A percentile compares a stretch with the other conserved stretches of the same genome.
These are phyloP conservation scores for Colletotrichum coccodes DNA, from an alignment of 2,329 filamentous ascomycete species.

Conservation along the genomic window DNA sequence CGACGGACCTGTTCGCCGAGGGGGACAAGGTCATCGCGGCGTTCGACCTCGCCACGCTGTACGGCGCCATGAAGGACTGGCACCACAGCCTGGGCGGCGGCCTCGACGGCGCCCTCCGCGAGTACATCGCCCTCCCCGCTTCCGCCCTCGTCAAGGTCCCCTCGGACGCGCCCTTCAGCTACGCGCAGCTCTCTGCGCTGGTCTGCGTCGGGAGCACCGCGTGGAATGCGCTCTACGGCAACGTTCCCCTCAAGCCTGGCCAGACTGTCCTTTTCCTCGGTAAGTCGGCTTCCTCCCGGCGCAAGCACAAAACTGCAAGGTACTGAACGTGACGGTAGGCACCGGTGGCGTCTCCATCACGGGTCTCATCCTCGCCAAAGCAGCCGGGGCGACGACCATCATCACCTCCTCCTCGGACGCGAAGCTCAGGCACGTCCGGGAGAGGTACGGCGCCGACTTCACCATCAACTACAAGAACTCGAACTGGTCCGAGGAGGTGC, in stretches of 20 bases:
- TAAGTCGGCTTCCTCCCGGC: not conserved
- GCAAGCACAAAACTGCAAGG: not conserved
- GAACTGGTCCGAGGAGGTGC: slow-evolving; percentile 56
- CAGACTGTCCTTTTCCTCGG: slow-evolving; percentile 50
- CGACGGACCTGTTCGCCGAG: slow-evolving; percentile 36
- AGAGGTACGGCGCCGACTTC: slow-evolving; percentile 52
- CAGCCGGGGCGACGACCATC: slow-evolving; percentile 54
- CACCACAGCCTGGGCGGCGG: slow-evolving; percentile 40
- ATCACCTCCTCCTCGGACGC: slow-evolving; percentile 61
- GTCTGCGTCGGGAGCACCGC: slow-evolving; percentile 57
- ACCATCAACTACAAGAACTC: slow-evolving; percentile 61
- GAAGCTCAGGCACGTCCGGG: slow-evolving; percentile 52
- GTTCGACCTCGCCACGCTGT: slow-evolving; percentile 38
- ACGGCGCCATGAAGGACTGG: slow-evolving; percentile 38
- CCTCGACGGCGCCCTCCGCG: slow-evolving; percentile 50
- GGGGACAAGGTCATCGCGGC: slow-evolving; percentile 45
- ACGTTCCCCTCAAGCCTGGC: slow-evolving; percentile 49
- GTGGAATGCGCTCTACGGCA: slow-evolving; percentile 59
- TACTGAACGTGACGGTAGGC: slow-evolving; percentile 39
- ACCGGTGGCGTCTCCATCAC: slow-evolving; percentile 58
- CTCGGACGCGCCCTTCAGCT: slow-evolving; percentile 43
- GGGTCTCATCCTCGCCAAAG: slow-evolving; percentile 57
- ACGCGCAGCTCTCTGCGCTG: slow-evolving; percentile 48
- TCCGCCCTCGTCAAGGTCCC: slow-evolving; percentile 51
- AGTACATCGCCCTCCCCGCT: slow-evolving; percentile 53